A percentile compares a stretch with the other conserved stretches of the same genome.
phyloP scores from a whole-genome alignment of 1,139 yeast species.

The Yamadazyma songkhlaensis region DNA sequence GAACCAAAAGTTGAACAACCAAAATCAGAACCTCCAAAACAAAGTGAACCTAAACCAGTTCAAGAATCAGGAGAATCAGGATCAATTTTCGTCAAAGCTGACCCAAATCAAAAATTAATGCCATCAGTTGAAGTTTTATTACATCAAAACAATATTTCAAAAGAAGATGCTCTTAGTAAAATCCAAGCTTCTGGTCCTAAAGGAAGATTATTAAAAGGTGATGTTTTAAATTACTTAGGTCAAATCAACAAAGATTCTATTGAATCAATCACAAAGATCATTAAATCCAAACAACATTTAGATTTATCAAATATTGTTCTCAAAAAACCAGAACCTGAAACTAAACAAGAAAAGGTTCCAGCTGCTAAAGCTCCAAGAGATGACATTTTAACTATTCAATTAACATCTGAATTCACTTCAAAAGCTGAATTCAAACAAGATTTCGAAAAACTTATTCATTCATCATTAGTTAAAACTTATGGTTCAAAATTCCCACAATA shows the following conservation, averaged over 20 bases:
- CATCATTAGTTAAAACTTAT: slow-evolving; percentile 35
- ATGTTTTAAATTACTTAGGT: slow-evolving; percentile 82
- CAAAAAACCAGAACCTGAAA: slow-evolving; percentile 31
- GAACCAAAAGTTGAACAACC: slow-evolving; percentile 10
- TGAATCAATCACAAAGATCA: slow-evolving; percentile 49
- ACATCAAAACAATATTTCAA: slow-evolving; percentile 57
- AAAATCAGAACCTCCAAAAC: slow-evolving; percentile 13
- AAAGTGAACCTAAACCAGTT: slow-evolving; percentile 13
- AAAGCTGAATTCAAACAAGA: slow-evolving; percentile 27
- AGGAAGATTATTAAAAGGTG: slow-evolving; percentile 88
- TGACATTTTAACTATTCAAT: slow-evolving; percentile 25
- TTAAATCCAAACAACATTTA: slow-evolving; percentile 60
- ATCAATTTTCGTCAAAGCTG: slow-evolving; percentile 41
- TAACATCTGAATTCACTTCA: slow-evolving; percentile 26
- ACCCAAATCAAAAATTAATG: slow-evolving; percentile 62
- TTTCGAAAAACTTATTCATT: slow-evolving; percentile 29
- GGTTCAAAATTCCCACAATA: slow-evolving; percentile 44
- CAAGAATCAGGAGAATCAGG: slow-evolving; percentile 13
- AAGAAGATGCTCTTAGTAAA: slow-evolving; percentile 64
- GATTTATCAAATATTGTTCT: slow-evolving; percentile 73
- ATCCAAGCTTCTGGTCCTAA: slow-evolving; percentile 87
- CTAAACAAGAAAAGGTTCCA: slow-evolving; percentile 5
- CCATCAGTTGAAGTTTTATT: slow-evolving; percentile 81
- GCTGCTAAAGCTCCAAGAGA: slow-evolving; percentile 19
- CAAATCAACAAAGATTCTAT: slow-evolving; percentile 49